These are phyloP conservation scores for Cystobasidium sp. DNA, from an alignment of 1,284 basidiomycete genomes.

Conservation along the genomic window DNA sequence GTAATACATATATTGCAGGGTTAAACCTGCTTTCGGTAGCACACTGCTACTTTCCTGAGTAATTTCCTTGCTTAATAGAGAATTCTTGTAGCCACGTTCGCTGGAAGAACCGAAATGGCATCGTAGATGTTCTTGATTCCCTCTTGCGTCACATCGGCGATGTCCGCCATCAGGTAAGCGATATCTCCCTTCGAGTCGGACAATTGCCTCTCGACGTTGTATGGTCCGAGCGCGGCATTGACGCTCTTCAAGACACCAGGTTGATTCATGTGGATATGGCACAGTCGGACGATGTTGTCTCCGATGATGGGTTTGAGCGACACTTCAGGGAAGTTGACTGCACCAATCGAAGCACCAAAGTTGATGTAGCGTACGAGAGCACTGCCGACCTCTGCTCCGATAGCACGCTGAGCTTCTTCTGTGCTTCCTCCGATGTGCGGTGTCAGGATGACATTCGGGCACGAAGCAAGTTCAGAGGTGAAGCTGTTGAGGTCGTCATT, in stretches of 20 bases:
- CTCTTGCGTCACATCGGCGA: slow-evolving; percentile 80
- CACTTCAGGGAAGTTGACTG: slow-evolving; percentile 99
- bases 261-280: slow-evolving; percentile 96
- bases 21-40: slow-evolving; percentile 6
- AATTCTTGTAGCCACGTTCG: slow-evolving; percentile 54
- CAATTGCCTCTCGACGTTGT: slow-evolving; percentile 99
- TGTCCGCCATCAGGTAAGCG: slow-evolving; percentile 95
- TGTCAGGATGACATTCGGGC: slow-evolving; percentile 90
- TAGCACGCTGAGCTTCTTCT: slow-evolving; percentile 96
- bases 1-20: slow-evolving; percentile 8
- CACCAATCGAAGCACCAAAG: slow-evolving; percentile 85
- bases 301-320: slow-evolving; percentile 86
- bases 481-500: slow-evolving; percentile 82
- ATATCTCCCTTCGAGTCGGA: slow-evolving; percentile 87
- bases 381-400: slow-evolving; percentile 90
- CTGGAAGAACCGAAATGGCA: slow-evolving; percentile 72
- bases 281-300: slow-evolving; percentile 79
- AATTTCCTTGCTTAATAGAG: slow-evolving; percentile 42
- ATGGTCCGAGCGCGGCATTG: slow-evolving; percentile 86
- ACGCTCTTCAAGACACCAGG: slow-evolving; percentile 95
- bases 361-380: slow-evolving; percentile 88
- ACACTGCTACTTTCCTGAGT: not conserved
- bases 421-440: slow-evolving; percentile 99
- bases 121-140: slow-evolving; percentile 76
- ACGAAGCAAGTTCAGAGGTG: slow-evolving; percentile 70